These are phyloP conservation scores for Candida maris DNA, from an alignment of 805 yeast genomes.

Conservation along the genomic window DNA sequence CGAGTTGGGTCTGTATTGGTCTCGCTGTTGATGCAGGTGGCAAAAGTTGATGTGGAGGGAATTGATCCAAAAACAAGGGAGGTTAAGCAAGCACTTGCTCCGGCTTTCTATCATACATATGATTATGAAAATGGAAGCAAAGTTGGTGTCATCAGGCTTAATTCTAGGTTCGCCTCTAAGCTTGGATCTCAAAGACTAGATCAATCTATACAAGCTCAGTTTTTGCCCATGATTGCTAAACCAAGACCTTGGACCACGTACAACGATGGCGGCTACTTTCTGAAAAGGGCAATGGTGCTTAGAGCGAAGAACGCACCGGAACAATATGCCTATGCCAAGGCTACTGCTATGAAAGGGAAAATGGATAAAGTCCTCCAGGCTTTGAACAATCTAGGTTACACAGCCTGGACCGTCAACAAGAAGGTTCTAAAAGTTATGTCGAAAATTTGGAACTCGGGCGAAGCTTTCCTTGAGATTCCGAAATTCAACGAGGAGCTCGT, in stretches of 20 bases:
- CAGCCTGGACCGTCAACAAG: conserved; percentile 91
- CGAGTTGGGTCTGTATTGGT: conserved; percentile 79
- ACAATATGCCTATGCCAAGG: conserved; percentile 81
- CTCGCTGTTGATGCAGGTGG: conserved; percentile 73
- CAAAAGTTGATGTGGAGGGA: conserved; percentile 76
- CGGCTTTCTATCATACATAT: conserved; percentile 88
- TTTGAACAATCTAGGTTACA: conserved; percentile 76
- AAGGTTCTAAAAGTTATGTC: conserved; percentile 64
- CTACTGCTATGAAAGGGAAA: conserved; percentile 69
- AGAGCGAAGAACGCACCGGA: conserved; percentile 85
- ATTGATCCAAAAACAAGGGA: conserved; percentile 75
- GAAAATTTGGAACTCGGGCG: conserved; percentile 83
- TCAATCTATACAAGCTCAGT: conserved; percentile 72
- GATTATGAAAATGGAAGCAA: conserved; percentile 76
- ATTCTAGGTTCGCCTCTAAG: conserved; percentile 60
- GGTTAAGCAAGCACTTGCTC: conserved; percentile 66
- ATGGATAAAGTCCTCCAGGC: conserved; percentile 72
- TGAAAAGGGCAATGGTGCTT: conserved; percentile 59
- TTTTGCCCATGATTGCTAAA: conserved; percentile 84
- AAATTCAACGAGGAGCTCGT: conserved; percentile 40
- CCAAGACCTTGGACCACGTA: conserved; percentile 87
- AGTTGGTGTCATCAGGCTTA: conserved; percentile 77
- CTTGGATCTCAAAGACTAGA: conserved; percentile 62
- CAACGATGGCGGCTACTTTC: conserved; percentile 82
- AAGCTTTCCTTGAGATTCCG: conserved; percentile 71